Evolutionary conservation across 352 stramenopile species (phyloP).

Genomic region (Pythium coloratum): DNA sequence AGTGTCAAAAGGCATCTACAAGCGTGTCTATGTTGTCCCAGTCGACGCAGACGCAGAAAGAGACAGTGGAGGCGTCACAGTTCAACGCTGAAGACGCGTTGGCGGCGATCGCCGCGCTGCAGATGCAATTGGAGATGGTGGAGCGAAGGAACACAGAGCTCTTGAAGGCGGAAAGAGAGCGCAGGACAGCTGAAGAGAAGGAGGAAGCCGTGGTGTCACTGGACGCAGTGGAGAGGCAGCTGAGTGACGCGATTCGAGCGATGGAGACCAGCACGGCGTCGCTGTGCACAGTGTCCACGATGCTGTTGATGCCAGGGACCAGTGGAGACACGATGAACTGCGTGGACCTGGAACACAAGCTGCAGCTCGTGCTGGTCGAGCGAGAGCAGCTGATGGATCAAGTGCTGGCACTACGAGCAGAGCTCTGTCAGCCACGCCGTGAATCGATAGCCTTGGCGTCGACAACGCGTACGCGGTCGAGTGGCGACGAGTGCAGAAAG

Average conservation of each 20-base stretch:
- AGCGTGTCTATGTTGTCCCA: not conserved
- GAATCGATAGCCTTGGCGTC: not conserved
- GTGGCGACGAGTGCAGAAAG: not conserved
- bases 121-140: constrained; percentile 14
- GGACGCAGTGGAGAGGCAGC: constrained; percentile 14
- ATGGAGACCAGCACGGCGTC: constrained; percentile 10
- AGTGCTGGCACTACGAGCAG: constrained; percentile 7
- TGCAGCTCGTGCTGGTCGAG: constrained; percentile 2
- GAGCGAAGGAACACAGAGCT: constrained; percentile 15
- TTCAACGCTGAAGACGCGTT: not conserved
- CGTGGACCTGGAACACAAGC: constrained; percentile 20
- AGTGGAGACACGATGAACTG: not conserved
- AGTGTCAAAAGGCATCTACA: not conserved
- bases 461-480: not conserved
- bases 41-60: constrained; percentile 13
- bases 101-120: constrained; percentile 3
- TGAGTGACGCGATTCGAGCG: constrained; percentile 10
- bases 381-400: constrained; percentile 13
- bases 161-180: not conserved
- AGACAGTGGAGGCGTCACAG: not conserved
- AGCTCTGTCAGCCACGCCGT: not conserved
- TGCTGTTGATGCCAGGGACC: not conserved
- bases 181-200: not conserved
- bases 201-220: not conserved
- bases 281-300: not conserved